A percentile compares a stretch with the other conserved stretches of the same genome.
phyloP scores from a whole-genome alignment of 179 eudicot species.

The Spergularia azorica region DNA sequence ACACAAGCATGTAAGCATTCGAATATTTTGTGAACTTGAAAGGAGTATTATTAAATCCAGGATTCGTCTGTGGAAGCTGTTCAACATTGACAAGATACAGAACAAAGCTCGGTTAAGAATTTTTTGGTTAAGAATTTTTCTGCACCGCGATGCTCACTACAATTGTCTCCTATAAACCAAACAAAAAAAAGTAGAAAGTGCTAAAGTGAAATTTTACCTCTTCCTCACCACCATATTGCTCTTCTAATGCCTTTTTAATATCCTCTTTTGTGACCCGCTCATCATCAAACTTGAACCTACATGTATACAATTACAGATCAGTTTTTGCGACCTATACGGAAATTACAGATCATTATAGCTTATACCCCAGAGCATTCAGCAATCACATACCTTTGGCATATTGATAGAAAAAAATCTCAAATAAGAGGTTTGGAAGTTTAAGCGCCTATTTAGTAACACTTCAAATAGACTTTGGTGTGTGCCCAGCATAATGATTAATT shows the following conservation, averaged over 20 bases:
- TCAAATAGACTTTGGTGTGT: neutral
- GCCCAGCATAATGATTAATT: neutral
- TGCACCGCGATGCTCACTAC: neutral
- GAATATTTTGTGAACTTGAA: slow-evolving; percentile 87
- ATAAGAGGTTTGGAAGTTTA: neutral
- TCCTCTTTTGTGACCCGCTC: slow-evolving; percentile 92
- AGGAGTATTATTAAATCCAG: slow-evolving; percentile 77
- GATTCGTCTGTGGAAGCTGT: slow-evolving; percentile 80
- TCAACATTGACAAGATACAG: slow-evolving; percentile 11
- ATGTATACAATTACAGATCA: neutral
- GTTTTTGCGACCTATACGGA: neutral
- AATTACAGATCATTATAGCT: too few relatives aligned
- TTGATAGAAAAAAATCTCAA: neutral
- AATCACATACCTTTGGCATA: neutral
- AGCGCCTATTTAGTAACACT: too few relatives aligned
- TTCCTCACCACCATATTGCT: slow-evolving; percentile 95
- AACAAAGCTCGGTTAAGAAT: slow-evolving; percentile 12
- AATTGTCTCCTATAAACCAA: neutral
- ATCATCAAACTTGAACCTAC: slow-evolving; percentile 90
- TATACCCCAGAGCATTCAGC: neutral
- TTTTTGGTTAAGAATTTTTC: neutral
- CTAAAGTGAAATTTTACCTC: slow-evolving; percentile 48
- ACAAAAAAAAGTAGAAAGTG: slow-evolving; percentile 2
- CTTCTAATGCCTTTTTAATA: slow-evolving; percentile 70
- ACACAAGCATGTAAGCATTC: slow-evolving; percentile 94